Conservation (phyloP, 73 alveolate genomes). For the Paramecium tetraurelia region DNA sequence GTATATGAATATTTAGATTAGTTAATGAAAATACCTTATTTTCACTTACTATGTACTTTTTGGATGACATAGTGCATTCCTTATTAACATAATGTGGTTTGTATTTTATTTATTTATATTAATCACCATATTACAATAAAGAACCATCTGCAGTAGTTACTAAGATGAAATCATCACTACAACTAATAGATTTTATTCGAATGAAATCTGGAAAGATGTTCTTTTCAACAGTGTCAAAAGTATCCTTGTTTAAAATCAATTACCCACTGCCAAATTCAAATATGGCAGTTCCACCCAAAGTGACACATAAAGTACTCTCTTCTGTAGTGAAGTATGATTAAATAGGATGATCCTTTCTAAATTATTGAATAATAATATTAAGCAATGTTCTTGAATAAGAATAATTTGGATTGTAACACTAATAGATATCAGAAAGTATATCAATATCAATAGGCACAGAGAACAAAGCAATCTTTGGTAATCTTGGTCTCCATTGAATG, state of each 20-base stretch:
- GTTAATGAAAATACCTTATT: background rate
- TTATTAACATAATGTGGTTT: conserved; percentile 1
- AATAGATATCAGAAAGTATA: conserved; percentile 19
- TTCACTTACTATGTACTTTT: conserved; percentile 6
- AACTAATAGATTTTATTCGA: background rate
- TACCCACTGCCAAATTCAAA: conserved; percentile 32
- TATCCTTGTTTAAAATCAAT: background rate
- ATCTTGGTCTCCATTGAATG: conserved; percentile 32
- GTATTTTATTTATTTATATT: background rate
- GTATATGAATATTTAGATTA: background rate
- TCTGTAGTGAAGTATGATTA: conserved; percentile 9
- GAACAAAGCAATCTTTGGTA: background rate
- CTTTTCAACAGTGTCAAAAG: conserved; percentile 6
- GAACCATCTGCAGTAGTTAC: conserved; percentile 33
- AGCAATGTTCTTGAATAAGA: conserved; percentile 28
- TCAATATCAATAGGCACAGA: conserved; percentile 37
- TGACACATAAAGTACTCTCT: background rate
- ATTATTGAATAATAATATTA: background rate
- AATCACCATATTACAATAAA: conserved; percentile 39
- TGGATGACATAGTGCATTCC: background rate
- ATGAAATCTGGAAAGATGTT: background rate
- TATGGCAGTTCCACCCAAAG: conserved; percentile 31
- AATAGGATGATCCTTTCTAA: conserved; percentile 42
- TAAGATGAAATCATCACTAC: background rate
- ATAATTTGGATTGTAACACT: background rate